phyloP scores from a whole-genome alignment of 768 basidiomycete genomes.

The Tricholomella constricta region DNA sequence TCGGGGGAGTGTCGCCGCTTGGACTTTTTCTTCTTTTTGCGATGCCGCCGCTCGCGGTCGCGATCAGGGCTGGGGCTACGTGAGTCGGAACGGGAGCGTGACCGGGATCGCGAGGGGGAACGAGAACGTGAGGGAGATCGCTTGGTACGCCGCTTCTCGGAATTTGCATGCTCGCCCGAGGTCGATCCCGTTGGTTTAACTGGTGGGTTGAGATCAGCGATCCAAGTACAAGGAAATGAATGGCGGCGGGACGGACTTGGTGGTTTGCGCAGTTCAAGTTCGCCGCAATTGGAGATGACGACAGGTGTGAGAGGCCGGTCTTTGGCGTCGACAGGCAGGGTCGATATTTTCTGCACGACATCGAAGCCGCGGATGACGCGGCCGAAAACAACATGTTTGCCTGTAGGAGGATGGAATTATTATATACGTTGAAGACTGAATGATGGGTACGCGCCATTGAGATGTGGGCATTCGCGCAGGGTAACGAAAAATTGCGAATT shows the following conservation, averaged over 20 bases:
- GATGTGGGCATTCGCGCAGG: conserved; percentile 69
- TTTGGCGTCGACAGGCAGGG: conserved; percentile 72
- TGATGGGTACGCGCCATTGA: conserved; percentile 56
- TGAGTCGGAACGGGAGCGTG: conserved; percentile 11
- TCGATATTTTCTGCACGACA: conserved; percentile 53
- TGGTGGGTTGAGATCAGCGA: not conserved
- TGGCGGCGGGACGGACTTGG: conserved; percentile 22
- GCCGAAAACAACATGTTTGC: conserved; percentile 55
- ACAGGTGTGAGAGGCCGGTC: conserved; percentile 72
- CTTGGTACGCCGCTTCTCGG: conserved; percentile 16
- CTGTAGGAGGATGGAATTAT: conserved; percentile 27
- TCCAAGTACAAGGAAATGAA: not conserved
- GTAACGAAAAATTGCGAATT: conserved; percentile 89
- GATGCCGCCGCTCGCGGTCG: conserved; percentile 20
- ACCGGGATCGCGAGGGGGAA: conserved; percentile 15
- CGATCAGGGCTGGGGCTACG: conserved; percentile 19
- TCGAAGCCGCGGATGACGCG: conserved; percentile 61
- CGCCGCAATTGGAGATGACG: conserved; percentile 76
- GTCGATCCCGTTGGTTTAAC: conserved; percentile 8
- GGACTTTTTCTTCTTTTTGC: conserved; percentile 24
- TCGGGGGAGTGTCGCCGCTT: conserved; percentile 14
- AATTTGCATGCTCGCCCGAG: conserved; percentile 15
- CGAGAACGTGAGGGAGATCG: conserved; percentile 11
- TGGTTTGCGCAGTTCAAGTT: conserved; percentile 68
- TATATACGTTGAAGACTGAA: conserved; percentile 16